Evolutionary conservation across 148 eudicot species (phyloP), one percentile per base, ranked within the genome.

Genomic region (Arbutus unedo): DNA sequence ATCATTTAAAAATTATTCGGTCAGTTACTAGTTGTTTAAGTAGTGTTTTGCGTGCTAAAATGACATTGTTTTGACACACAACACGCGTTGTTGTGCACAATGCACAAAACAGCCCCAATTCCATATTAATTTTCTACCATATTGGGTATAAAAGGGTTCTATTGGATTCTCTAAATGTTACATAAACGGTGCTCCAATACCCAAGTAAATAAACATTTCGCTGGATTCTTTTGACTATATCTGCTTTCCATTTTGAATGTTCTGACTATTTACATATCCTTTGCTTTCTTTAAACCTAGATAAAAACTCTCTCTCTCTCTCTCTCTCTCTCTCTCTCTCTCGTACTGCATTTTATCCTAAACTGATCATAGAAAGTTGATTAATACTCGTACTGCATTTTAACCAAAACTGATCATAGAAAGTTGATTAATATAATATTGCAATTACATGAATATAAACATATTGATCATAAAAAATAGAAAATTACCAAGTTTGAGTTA

Each of bases 141-240:
- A 11, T 74, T 18, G 4, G 54, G 68, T 73, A 45, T 41, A 77
- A 81, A 86, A 86, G 82, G 76, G 81, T 53, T 21, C 82, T 78
- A 77, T 82, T 81, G 84, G 85, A 84, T 78, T 53, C 85, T 84
- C 84, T 76, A 71, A 64, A 31, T 4, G 4, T n/a, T 53, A 57
- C 25, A 43, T 43, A 55, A 57, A 81, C 31, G 56, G 41, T 81
- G 47, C 84, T 74, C 84, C 53, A 81, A 78, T 78, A 56, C 84
- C 82, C 75, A 81, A 77, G 81, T 81, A 81, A 78, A 84, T 74
- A 23, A 21, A 64, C 81, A 19, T 71, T 71, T 71, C 15, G 75
- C 49, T 71, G 50, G 75, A 41, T 71, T 71, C 50, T 60, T 83
- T 77, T 78, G 85, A 84, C 83, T 78, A 72, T 77, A 70, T 77